Evolutionary conservation across 352 stramenopile genomes (phyloP).

Genomic region (Globisporangium recalcitrans): DNA sequence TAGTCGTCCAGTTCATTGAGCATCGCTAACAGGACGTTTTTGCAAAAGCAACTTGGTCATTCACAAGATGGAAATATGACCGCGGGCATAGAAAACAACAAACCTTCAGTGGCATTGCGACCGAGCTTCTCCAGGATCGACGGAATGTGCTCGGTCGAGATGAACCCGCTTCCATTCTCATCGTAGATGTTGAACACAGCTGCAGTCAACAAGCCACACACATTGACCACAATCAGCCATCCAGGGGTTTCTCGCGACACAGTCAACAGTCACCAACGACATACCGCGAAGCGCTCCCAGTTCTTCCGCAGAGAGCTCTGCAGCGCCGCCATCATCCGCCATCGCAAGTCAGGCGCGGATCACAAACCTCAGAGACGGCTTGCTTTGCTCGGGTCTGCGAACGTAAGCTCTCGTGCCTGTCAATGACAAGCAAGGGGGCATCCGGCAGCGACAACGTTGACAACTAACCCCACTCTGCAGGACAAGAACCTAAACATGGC

Average conservation of each 20-base stretch:
- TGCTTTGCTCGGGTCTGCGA: neutral
- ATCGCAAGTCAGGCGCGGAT: conserved; percentile 11
- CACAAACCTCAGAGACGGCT: neutral
- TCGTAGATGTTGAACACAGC: conserved; percentile 81
- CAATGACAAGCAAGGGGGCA: neutral
- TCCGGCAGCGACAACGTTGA: neutral
- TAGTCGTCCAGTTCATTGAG: conserved; percentile 67
- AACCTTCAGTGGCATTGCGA: conserved; percentile 64
- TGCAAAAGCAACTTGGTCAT: no score
- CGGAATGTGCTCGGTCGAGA: conserved; percentile 61
- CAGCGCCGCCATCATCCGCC: conserved; percentile 17
- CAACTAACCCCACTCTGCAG: neutral
- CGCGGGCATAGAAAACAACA: neutral
- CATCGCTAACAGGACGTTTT: no score
- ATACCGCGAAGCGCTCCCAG: conserved; percentile 61
- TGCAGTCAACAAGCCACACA: conserved; percentile 13
- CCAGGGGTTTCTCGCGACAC: neutral
- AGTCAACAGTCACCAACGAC: neutral
- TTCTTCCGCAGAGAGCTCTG: conserved; percentile 69
- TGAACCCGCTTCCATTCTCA: conserved; percentile 47
- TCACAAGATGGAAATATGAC: no score
- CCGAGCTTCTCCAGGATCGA: conserved; percentile 74
- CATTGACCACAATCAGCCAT: neutral
- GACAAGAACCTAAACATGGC: conserved; percentile 4
- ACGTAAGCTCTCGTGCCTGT: neutral